Conservation (phyloP, 2,329 filamentous ascomycete genomes). For the Apiospora saccharicola region DNA sequence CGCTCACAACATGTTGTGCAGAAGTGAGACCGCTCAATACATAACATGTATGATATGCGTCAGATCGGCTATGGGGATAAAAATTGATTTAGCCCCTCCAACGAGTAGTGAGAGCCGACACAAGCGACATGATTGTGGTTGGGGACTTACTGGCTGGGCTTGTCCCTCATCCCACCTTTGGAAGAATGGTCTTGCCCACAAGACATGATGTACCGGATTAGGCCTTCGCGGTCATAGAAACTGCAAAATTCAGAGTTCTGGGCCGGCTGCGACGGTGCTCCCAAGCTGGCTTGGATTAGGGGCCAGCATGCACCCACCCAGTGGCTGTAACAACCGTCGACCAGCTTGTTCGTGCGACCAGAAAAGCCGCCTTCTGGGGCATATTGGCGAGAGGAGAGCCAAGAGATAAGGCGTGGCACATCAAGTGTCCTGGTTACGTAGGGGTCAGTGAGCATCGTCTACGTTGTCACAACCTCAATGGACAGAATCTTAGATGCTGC, state of each 20-base stretch:
- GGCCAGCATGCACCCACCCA: slow-evolving; percentile 98
- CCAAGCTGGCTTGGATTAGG: slow-evolving; percentile 80
- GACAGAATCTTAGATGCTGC: slow-evolving; percentile 42
- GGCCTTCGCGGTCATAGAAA: slow-evolving; percentile 79
- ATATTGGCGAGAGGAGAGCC: slow-evolving; percentile 90
- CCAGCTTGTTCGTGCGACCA: slow-evolving; percentile 95
- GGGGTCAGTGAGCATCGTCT: slow-evolving; percentile 33
- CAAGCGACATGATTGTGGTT: neutral
- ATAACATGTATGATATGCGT: slow-evolving; percentile 94
- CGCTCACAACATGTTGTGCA: slow-evolving; percentile 70
- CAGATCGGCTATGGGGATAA: slow-evolving; percentile 65
- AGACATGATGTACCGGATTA: slow-evolving; percentile 87
- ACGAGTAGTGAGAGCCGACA: slow-evolving; percentile 27
- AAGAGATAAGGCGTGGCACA: slow-evolving; percentile 78
- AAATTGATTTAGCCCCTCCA: slow-evolving; percentile 30
- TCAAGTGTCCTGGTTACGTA: slow-evolving; percentile 71
- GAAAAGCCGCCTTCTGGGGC: slow-evolving; percentile 91
- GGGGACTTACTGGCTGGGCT: slow-evolving; percentile 80
- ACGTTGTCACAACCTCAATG: slow-evolving; percentile 48
- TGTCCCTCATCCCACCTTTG: slow-evolving; percentile 87
- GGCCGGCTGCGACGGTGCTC: slow-evolving; percentile 50
- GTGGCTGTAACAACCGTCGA: slow-evolving; percentile 97
- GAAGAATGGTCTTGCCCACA: slow-evolving; percentile 80
- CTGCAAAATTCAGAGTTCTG: slow-evolving; percentile 37
- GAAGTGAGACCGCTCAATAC: slow-evolving; percentile 85